A percentile compares a stretch with the other conserved stretches of the same genome.
Conservation (phyloP, 2,329 filamentous ascomycete species). For the Claviceps maximensis region DNA sequence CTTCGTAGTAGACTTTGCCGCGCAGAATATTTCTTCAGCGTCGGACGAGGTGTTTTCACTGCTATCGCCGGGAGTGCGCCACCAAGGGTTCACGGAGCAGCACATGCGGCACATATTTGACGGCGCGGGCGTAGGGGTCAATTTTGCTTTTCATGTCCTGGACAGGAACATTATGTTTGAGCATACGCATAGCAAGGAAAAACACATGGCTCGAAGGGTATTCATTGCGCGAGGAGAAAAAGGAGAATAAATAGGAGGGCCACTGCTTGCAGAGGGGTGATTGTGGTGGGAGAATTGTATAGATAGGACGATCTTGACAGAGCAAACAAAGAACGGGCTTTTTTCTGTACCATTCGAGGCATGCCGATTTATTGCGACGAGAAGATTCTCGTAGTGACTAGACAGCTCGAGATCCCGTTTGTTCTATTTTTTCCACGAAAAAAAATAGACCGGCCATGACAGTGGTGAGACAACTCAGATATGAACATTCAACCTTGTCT, state of each 20-base stretch:
- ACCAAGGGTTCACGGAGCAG: conserved; percentile 51
- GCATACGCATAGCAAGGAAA: conserved; percentile 15
- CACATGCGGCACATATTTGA: conserved; percentile 48
- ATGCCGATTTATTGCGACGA: too few relatives aligned
- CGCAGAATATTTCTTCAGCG: conserved; percentile 33
- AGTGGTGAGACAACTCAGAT: too few relatives aligned
- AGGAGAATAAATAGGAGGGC: neutral
- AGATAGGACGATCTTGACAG: too few relatives aligned
- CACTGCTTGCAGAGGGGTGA: too few relatives aligned
- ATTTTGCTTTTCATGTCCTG: conserved; percentile 45
- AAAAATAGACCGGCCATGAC: too few relatives aligned
- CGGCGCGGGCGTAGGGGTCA: conserved; percentile 42
- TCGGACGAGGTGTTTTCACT: conserved; percentile 7
- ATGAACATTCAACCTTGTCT: too few relatives aligned
- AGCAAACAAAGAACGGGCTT: too few relatives aligned
- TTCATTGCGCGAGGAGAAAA: conserved; percentile 16
- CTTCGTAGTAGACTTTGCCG: conserved; percentile 54
- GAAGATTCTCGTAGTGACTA: too few relatives aligned
- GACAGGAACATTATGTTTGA: conserved; percentile 34
- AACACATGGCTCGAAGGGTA: conserved; percentile 28
- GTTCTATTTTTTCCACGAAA: too few relatives aligned
- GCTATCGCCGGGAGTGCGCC: conserved; percentile 38
- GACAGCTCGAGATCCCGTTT: too few relatives aligned
- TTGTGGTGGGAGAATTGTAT: too few relatives aligned
- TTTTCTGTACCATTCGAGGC: too few relatives aligned